Conservation (phyloP, 495 filamentous ascomycete genomes). For the Aspergillus nanangensis region DNA sequence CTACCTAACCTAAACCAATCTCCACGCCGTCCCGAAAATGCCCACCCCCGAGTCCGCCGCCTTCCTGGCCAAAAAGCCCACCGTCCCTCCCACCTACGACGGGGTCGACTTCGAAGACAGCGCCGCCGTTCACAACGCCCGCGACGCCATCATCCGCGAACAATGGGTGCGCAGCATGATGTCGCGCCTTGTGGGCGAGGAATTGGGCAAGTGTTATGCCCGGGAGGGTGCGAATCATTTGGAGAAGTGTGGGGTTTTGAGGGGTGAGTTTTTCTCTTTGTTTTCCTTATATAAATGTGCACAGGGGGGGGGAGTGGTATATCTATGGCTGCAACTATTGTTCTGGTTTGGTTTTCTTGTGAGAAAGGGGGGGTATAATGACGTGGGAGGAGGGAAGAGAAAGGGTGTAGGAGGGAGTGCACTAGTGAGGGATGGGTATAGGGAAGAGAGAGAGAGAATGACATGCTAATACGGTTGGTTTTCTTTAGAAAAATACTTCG, state of each 20-base stretch:
- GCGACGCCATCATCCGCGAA: conserved; percentile 90
- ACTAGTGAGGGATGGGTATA: too few relatives aligned
- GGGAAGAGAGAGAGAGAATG: neutral
- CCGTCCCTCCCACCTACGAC: conserved; percentile 88
- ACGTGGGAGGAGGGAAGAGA: too few relatives aligned
- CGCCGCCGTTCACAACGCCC: conserved; percentile 81
- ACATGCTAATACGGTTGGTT: conserved; percentile 2
- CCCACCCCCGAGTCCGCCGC: conserved; percentile 89
- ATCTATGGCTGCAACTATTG: too few relatives aligned
- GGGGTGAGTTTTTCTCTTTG: conserved; percentile 56
- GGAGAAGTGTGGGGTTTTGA: conserved; percentile 88
- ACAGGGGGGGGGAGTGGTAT: too few relatives aligned
- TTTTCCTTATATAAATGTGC: too few relatives aligned
- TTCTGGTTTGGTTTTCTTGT: conserved; percentile 1
- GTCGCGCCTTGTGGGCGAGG: conserved; percentile 87
- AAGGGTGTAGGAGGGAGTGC: too few relatives aligned
- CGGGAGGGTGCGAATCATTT: conserved; percentile 94
- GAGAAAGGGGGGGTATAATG: too few relatives aligned
- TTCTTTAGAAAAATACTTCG: conserved; percentile 79
- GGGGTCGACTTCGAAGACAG: conserved; percentile 97
- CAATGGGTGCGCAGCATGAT: conserved; percentile 99
- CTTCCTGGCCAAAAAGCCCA: conserved; percentile 94
- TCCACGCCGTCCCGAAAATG: conserved; percentile 46
- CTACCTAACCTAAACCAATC: conserved; percentile 61
- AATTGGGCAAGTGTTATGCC: conserved; percentile 93